Percentiles rank a stretch among this genome's conserved stretches.
phyloP scores from a whole-genome alignment of 495 filamentous ascomycete species.

The Lentithecium fluviatile region DNA sequence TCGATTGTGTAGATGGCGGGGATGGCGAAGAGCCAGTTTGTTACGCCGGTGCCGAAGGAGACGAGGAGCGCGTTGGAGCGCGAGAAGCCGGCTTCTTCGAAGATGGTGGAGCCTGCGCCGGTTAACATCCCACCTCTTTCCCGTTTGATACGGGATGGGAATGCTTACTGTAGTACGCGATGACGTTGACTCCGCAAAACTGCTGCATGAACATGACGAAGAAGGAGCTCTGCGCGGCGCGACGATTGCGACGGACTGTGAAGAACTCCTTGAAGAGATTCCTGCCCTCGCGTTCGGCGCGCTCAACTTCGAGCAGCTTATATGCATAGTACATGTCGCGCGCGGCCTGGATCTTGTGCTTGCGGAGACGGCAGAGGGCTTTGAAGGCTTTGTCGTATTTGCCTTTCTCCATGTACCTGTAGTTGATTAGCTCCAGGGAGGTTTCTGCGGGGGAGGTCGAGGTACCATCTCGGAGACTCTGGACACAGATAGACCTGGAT shows the following conservation, averaged over 20 bases:
- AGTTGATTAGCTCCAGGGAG: background rate
- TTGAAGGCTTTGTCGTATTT: conserved; percentile 51
- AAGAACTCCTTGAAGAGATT: conserved; percentile 60
- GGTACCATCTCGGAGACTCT: conserved; percentile 58
- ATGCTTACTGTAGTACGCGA: conserved; percentile 40
- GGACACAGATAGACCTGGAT: conserved; percentile 13
- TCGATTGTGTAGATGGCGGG: conserved; percentile 27
- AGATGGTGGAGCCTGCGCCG: conserved; percentile 37
- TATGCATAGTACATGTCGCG: conserved; percentile 74
- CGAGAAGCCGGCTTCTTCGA: conserved; percentile 11
- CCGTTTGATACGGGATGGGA: conserved; percentile 41
- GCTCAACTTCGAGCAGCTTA: conserved; percentile 48
- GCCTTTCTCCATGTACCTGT: conserved; percentile 41
- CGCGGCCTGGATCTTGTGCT: conserved; percentile 65
- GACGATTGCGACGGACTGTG: conserved; percentile 63
- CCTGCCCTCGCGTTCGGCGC: conserved; percentile 44
- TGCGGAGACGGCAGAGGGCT: conserved; percentile 60
- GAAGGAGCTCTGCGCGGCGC: conserved; percentile 61
- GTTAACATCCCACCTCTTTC: no score
- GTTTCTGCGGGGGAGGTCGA: background rate
- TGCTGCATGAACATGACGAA: conserved; percentile 73
- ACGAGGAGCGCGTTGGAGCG: conserved; percentile 30
- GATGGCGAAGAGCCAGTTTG: conserved; percentile 55
- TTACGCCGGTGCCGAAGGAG: conserved; percentile 73
- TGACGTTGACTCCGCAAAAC: conserved; percentile 61